Evolutionary conservation across 306 rosid genomes (phyloP).

Genomic region (Cicer arietinum): DNA sequence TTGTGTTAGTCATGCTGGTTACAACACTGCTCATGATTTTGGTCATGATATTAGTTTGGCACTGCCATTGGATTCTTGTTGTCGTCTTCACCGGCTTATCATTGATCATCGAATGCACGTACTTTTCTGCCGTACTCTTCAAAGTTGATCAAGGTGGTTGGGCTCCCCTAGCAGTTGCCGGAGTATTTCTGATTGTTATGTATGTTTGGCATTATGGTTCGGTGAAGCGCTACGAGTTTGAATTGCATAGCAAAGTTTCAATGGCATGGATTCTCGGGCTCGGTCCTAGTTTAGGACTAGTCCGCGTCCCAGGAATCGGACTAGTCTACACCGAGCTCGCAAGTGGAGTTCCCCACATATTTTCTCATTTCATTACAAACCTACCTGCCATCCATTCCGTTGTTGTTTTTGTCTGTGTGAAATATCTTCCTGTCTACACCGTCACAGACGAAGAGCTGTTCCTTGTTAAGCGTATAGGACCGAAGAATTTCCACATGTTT

Average conservation of each 20-base stretch:
- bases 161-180: conserved; percentile 90
- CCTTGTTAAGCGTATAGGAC: conserved; percentile 90
- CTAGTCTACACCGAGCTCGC: conserved; percentile 94
- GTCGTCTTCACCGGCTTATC: conserved; percentile 65
- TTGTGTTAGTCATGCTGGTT: conserved; percentile 85
- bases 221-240: conserved; percentile 73
- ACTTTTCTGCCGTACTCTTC: conserved; percentile 86
- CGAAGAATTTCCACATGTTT: conserved; percentile 84
- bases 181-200: conserved; percentile 74
- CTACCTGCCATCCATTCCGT: conserved; percentile 95
- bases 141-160: conserved; percentile 93
- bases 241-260: conserved; percentile 89
- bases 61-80: conserved; percentile 88
- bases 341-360: conserved; percentile 92
- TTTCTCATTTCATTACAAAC: conserved; percentile 97
- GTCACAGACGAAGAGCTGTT: conserved; percentile 92
- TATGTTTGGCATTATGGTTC: conserved; percentile 94
- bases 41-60: conserved; percentile 94
- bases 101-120: conserved; percentile 79
- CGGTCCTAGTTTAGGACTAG: conserved; percentile 94
- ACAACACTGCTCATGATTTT: conserved; percentile 84
- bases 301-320: conserved; percentile 96
- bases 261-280: conserved; percentile 99
- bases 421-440: conserved; percentile 89
- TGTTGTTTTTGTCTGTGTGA: conserved; percentile 88